A percentile compares a stretch with the other conserved stretches of the same genome.
These are phyloP conservation scores for Lactarius hatsudake DNA, from an alignment of 768 basidiomycete species.

Conservation along the genomic window DNA sequence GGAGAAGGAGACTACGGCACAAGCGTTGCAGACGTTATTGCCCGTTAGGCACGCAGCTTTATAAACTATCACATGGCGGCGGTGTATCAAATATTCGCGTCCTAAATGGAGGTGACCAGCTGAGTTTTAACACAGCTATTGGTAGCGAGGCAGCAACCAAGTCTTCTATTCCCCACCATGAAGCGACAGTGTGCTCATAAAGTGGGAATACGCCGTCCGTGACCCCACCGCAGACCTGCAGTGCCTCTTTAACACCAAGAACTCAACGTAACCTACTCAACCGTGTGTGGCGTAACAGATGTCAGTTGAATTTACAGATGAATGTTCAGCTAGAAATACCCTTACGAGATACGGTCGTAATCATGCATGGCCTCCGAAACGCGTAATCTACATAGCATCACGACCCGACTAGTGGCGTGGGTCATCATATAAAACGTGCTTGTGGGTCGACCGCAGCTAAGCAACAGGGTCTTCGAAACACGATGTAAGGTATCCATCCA, in stretches of 20 bases:
- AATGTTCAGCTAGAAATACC: too few relatives aligned
- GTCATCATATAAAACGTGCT: neutral
- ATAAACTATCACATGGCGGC: constrained; percentile 1
- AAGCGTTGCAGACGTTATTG: constrained; percentile 36
- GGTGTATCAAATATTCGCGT: neutral
- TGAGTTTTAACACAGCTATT: neutral
- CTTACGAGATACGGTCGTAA: neutral
- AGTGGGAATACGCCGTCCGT: neutral
- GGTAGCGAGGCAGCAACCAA: neutral
- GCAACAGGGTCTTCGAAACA: too few relatives aligned
- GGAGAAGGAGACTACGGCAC: constrained; percentile 60
- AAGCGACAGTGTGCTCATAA: neutral
- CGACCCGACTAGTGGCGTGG: neutral
- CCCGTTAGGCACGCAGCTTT: constrained; percentile 4
- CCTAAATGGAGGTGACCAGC: neutral
- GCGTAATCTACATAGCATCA: neutral
- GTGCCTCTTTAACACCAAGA: too few relatives aligned
- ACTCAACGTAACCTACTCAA: too few relatives aligned
- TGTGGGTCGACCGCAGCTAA: neutral
- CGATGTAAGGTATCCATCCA: too few relatives aligned
- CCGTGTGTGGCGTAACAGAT: too few relatives aligned
- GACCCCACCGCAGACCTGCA: too few relatives aligned
- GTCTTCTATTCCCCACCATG: neutral
- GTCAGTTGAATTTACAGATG: too few relatives aligned
- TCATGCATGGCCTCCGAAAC: neutral